Evolutionary conservation across 2,329 filamentous ascomycete genomes (phyloP), one percentile per base, ranked within the genome.

Genomic region (Fusarium sambucinum): DNA sequence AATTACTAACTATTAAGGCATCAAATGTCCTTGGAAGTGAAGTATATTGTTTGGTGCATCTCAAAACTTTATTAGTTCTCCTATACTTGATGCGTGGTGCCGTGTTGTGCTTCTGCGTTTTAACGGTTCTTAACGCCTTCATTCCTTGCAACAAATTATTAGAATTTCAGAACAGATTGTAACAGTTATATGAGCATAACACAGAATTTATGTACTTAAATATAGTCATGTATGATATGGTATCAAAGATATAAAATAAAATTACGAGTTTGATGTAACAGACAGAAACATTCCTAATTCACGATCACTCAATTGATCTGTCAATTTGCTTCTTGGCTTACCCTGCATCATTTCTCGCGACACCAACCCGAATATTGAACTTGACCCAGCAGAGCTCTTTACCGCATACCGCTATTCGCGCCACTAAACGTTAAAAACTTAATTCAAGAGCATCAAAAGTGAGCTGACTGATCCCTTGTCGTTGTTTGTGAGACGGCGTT

Each of bases 271-370:
- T 3, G 5, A 12, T 2, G 7, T n/a, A 13, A 11, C 4, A 27
- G 12, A 7, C 23, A 12, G 16, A 8, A 16, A 21, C 4, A 14
- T 25, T n/a, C 12, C 12, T 19, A 13, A 14, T 38, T 17, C 30
- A 9, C 25, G 11, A 16, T 14, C 5, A 27, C 9, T 5, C 12
- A 35, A 10, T 30, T 5, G 11, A 19, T 27, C n/a, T 11, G 17
- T 30, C 9, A 3, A 53, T 23, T 25, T 3, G 47, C 40, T 11
- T 3, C 30, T 25, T 14, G 42, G 12, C n/a, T 45, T 70, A 62
- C 66, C 61, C 66, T 66, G 48, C 21, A 56, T 40, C 23, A 23
- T 27, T 56, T 45, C 30, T 27, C 23, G 2, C 23, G 25, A 27
- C 27, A 54, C 23, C 32, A 33, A 38, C 19, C 12, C 12, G 6